Conservation (phyloP, 257 asterid species). For the Scutellaria baicalensis region DNA sequence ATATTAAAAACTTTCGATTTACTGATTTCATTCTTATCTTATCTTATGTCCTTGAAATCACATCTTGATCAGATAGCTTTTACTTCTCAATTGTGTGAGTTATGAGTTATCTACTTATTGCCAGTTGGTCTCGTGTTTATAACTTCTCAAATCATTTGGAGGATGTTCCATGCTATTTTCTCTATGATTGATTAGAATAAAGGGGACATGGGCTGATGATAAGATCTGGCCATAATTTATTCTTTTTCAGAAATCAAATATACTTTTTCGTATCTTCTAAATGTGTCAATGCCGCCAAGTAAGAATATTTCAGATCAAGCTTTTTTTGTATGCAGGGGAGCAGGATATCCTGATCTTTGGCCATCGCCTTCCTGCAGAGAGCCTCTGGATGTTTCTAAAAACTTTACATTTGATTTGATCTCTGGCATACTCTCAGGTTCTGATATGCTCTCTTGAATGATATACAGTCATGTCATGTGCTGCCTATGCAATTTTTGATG, state of each 20-base stretch:
- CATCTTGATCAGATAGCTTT: not conserved
- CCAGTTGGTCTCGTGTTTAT: not conserved
- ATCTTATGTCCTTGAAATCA: not conserved
- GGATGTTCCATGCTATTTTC: not conserved
- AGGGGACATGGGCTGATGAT: not conserved
- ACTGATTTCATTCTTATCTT: constrained; percentile 1
- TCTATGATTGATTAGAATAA: not conserved
- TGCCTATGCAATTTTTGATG: constrained; percentile 3
- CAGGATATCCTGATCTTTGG: constrained; percentile 95
- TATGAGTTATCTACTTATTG: not conserved
- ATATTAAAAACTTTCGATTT: not conserved
- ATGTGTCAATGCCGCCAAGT: constrained; percentile 3
- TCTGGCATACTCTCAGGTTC: constrained; percentile 75
- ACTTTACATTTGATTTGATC: constrained; percentile 73
- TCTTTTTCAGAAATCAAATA: not conserved
- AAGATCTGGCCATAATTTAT: not conserved
- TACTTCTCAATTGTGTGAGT: not conserved
- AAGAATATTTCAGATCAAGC: not conserved
- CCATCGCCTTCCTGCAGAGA: constrained; percentile 86
- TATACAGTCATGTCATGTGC: not conserved
- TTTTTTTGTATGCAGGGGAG: constrained; percentile 50
- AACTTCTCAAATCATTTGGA: not conserved
- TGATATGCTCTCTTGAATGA: constrained; percentile 9
- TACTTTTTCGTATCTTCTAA: not conserved
- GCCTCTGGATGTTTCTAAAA: constrained; percentile 85